Base-by-base conservation (phyloP, 2,329 filamentous ascomycete species). In the Stagonosporopsis cucurbitacearum region DNA sequence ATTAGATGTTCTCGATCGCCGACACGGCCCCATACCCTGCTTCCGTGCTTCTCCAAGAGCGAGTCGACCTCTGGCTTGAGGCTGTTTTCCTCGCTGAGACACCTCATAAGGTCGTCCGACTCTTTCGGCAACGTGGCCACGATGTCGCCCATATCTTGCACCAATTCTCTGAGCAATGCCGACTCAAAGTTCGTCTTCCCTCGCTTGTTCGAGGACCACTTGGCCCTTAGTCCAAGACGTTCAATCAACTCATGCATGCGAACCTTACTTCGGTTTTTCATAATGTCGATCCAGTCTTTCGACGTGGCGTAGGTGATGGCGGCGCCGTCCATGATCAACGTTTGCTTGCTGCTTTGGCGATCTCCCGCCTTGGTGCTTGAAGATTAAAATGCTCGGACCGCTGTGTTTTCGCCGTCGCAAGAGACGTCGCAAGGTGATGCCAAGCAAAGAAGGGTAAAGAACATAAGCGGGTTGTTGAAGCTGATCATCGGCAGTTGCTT, bases 171-270 rank as follows among this genome's bases (percentile, higher is more conserved):
- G 13, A 73, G 66, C n/a, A 72, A 50, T 19, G 66, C 67, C 39
- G 69, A 73, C 45, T 74, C 71, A 42, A 74, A 74, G 32, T 73
- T 73, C 15, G 72, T 73, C 51, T 74, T 74, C 45, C 72, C 72
- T 17, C 72, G 72, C 50, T 73, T 74, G 59, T 73, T 73, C n/a
- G 70, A 72, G 25, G 69, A 73, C 71, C 71, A 73, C 57, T 72
- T 74, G 11, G 72, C 71, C 23, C 71, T 67, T 12, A 74, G 46
- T 6, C 72, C 72, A 40, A 74, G 64, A 13, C 70, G 62, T 40
- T 74, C 71, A 20, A 74, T 74, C n/a, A 74, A 54, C 49, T 73
- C 71, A 50, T 74, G 72, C 72, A 74, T 74, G 45, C 70, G 68
- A 26, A 72, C 60, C 50, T 71, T 72, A 28, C 68, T 72, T 12